A percentile compares a stretch with the other conserved stretches of the same genome.
phyloP scores from a whole-genome alignment of 352 stramenopile species.

The Pythium brassicae region DNA sequence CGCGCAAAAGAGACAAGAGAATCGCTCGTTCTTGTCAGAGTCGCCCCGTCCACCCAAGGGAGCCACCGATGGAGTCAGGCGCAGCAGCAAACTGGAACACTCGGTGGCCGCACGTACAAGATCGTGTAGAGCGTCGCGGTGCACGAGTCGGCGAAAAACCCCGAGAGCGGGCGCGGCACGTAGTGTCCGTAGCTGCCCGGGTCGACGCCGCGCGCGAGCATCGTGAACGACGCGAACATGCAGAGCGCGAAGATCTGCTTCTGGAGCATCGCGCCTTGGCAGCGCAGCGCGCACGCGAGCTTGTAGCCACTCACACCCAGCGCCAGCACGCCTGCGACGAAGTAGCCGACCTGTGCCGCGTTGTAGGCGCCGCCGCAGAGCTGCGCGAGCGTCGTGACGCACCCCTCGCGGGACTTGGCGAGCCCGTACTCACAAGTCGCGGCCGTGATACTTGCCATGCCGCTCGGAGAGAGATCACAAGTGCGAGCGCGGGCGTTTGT shows the following conservation, averaged over 20 bases:
- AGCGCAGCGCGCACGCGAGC: conserved; percentile 32
- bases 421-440: conserved; percentile 53
- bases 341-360: conserved; percentile 34
- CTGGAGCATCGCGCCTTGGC: conserved; percentile 39
- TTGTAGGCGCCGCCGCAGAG: conserved; percentile 27
- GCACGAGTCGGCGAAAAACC: conserved; percentile 53
- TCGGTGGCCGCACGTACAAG: conserved; percentile 29
- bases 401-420: conserved; percentile 31
- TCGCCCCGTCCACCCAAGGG: too few relatives aligned
- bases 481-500: too few relatives aligned
- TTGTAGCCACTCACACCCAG: conserved; percentile 35
- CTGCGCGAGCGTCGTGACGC: conserved; percentile 36
- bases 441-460: conserved; percentile 28
- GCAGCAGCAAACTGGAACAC: not conserved
- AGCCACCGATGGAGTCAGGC: not conserved
- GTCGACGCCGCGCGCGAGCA: conserved; percentile 52
- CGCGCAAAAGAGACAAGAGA: not conserved
- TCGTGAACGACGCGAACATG: conserved; percentile 43
- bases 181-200: conserved; percentile 47
- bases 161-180: conserved; percentile 28
- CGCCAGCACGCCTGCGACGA: conserved; percentile 29
- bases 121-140: conserved; percentile 56
- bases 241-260: conserved; percentile 44
- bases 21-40: too few relatives aligned
- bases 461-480: too few relatives aligned